Evolutionary conservation across 2,329 filamentous ascomycete species (phyloP).

Genomic region (Colletotrichum navitas): DNA sequence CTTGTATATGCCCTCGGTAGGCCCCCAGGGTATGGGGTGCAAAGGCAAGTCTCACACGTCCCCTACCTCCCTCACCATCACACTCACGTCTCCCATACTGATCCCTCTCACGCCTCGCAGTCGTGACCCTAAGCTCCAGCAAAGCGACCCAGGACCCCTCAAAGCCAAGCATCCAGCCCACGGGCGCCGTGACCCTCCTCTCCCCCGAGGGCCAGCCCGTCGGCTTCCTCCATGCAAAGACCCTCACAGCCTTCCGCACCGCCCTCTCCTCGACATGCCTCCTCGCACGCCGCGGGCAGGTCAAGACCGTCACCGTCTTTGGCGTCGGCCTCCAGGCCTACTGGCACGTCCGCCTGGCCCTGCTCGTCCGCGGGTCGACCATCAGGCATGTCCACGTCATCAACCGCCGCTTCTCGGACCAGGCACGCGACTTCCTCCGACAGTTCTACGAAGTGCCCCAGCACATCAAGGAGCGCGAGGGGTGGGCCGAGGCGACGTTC

Average conservation of each 20-base stretch:
- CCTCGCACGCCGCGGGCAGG: conserved; percentile 72
- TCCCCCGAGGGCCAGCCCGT: conserved; percentile 70
- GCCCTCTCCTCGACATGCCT: conserved; percentile 78
- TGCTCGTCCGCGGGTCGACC: conserved; percentile 77
- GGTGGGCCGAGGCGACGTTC: conserved; percentile 76
- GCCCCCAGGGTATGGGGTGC: conserved; percentile 73
- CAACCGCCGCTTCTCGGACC: conserved; percentile 77
- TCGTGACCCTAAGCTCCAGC: conserved; percentile 71
- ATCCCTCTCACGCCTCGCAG: conserved; percentile 51
- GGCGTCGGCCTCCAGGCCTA: conserved; percentile 92
- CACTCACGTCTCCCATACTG: conserved; percentile 15
- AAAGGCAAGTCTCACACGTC: conserved; percentile 64
- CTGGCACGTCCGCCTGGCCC: conserved; percentile 90
- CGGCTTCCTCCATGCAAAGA: conserved; percentile 79
- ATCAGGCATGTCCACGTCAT: conserved; percentile 87
- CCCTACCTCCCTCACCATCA: not conserved
- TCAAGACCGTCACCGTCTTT: conserved; percentile 85
- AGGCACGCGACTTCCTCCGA: conserved; percentile 64
- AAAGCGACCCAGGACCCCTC: conserved; percentile 46
- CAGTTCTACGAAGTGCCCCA: conserved; percentile 60
- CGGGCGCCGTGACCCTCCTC: conserved; percentile 79
- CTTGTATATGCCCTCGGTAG: conserved; percentile 80
- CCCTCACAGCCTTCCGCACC: conserved; percentile 85
- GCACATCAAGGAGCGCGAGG: conserved; percentile 65
- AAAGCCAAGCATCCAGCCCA: conserved; percentile 60